These are phyloP conservation scores for Neocatenulostroma microsporum DNA, from an alignment of 2,329 filamentous ascomycete species.

Conservation along the genomic window DNA sequence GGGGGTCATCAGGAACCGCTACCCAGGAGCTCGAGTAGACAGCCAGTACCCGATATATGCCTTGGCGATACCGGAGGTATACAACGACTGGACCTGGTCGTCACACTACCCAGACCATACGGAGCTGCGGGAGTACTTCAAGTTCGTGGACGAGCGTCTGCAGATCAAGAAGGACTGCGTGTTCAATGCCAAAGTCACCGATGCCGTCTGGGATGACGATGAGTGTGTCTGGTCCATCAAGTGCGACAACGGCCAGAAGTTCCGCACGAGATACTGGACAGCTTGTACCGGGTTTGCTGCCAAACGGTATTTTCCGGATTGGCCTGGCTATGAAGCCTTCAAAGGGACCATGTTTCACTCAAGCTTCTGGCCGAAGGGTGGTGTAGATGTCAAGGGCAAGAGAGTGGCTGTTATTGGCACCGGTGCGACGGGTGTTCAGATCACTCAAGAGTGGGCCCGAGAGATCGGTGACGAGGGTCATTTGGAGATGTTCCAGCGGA, in stretches of 20 bases:
- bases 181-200: conserved; percentile 50
- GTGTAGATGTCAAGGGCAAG: conserved; percentile 49
- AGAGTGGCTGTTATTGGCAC: conserved; percentile 57
- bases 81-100: conserved; percentile 49
- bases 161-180: conserved; percentile 50
- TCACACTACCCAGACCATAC: conserved; percentile 24
- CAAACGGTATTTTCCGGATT: conserved; percentile 54
- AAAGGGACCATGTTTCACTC: conserved; percentile 47
- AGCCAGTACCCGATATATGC: conserved; percentile 28
- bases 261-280: conserved; percentile 46
- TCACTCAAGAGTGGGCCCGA: conserved; percentile 46
- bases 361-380: conserved; percentile 34
- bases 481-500: conserved; percentile 57
- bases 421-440: conserved; percentile 57
- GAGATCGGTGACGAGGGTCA: conserved; percentile 21
- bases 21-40: conserved; percentile 39
- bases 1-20: too few relatives aligned
- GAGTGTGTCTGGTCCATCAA: conserved; percentile 45
- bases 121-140: conserved; percentile 48
- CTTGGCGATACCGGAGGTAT: conserved; percentile 37
- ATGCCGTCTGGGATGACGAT: conserved; percentile 44
- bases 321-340: conserved; percentile 53
- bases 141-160: conserved; percentile 50
- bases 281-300: conserved; percentile 52
- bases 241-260: conserved; percentile 45